Base-by-base conservation (phyloP, 139 green algal genomes). In the Coelastrella sp. region DNA sequence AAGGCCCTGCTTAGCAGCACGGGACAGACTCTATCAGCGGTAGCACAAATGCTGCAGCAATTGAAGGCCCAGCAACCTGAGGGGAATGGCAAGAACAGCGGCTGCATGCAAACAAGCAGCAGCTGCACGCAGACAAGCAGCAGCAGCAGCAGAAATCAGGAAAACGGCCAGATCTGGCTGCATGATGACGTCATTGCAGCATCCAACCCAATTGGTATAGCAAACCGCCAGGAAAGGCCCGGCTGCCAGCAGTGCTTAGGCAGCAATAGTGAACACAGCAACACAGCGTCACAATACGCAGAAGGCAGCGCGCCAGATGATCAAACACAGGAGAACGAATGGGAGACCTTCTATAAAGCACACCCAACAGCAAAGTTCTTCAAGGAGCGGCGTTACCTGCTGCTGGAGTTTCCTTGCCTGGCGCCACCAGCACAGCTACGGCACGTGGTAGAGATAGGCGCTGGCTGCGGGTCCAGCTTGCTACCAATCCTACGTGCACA, bases 341-440 rank as follows among this genome's bases (percentile, higher is more conserved):
- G 96, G 96, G 95, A 97, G 90, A 83, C 57, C 4, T 97, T 97
- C 60, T 96, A 97, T 91, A 85, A 82, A 7, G 88, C 93, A 65
- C 95, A 97, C 78, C 80, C 90, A 32, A 90, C 87, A 47, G 96
- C 94, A 0, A 89, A 92, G 4, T 97, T 97, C 83, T 97, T 96
- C 92, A 96, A 96, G 89, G 94, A 97, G 91, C 90, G 93, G 32
- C 92, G 95, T 56, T 98, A 98, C 91, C 88, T 98, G 74, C 89
- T 96, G 80, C 85, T 96, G 57, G 95, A 95, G 92, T 98, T 97
- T 75, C 94, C 96, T 5, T 71, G 56, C 7, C 92, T 97, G 66
- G 82, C 87, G 3, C 61, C 76, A 0, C 54, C 83, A 4, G 19
- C 89, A n/a, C 89, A 81, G 0, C 85, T 90, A 4, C 61, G 87